Base-by-base conservation (phyloP, 306 rosid species). In the Vicia villosa region DNA sequence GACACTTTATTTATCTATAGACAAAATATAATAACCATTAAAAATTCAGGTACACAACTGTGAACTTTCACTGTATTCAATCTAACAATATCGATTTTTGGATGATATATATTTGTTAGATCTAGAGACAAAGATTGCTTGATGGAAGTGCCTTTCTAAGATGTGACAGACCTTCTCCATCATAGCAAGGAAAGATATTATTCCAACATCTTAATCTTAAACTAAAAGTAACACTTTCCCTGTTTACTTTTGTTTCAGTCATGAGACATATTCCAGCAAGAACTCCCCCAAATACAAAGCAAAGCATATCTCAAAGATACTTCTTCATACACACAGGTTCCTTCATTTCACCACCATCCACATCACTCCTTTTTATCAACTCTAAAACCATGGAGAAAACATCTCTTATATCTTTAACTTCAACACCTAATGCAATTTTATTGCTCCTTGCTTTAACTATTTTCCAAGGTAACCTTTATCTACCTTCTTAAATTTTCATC, bases 241-340 rank as follows among this genome's bases (percentile, higher is more conserved):
- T 46, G 10, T 20, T 60, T 12, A 8, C 50, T 60, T 45, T 72
- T 16, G 55, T 69, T 69, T 7, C 74, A 13, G 22, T 40, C 24
- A 45, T 28, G 11, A 41, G 37, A 32, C 5, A 59, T 41, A 17
- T 49, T 17, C 2, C 56, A 14, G 4, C 51, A 40, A 54, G 60
- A 65, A 61, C 54, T 58, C 36, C 71, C 85, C 80, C 64, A 4
- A 49, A 58, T 57, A 42, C 79, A 69, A 88, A 84, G 95, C 71
- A 87, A 90, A 84, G 96, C 80, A 56, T 55, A 87, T 87, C 86
- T 72, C 52, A 36, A 70, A 55, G 69, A 78, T 75, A 61, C 75
- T 85, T 82, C 84, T 83, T 81, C 85, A 76, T 14, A 57, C 77
- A 81, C 75, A 77, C 50, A 17, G 55, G 73, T 76, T n/a, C 65